Evolutionary conservation across 257 asterid genomes (phyloP).

Genomic region (Rauvolfia tetraphylla): DNA sequence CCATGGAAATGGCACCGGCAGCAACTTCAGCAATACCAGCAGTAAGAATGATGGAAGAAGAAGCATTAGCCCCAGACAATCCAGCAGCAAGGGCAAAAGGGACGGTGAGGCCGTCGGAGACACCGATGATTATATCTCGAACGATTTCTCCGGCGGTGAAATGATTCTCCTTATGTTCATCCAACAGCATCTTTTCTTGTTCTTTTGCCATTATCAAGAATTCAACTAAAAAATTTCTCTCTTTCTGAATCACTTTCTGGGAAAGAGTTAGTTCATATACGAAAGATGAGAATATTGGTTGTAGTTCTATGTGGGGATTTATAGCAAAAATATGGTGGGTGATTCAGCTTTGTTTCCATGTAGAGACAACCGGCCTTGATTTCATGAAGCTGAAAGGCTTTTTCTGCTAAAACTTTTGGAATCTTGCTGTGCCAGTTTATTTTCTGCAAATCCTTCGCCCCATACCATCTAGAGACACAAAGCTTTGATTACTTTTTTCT

Average conservation of each 20-base stretch:
- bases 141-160: conserved; percentile 92
- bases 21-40: conserved; percentile 96
- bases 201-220: conserved; percentile 43
- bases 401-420: not conserved
- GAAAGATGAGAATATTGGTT: not conserved
- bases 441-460: not conserved
- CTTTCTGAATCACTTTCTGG: not conserved
- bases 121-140: conserved; percentile 88
- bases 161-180: conserved; percentile 72
- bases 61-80: conserved; percentile 85
- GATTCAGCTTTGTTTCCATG: conserved; percentile 21
- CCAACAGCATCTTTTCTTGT: conserved; percentile 35
- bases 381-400: not conserved
- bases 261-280: not conserved
- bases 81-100: conserved; percentile 99
- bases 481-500: no score
- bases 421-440: not conserved
- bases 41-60: conserved; percentile 85
- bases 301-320: no score
- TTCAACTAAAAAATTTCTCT: not conserved
- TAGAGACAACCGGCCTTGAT: not conserved
- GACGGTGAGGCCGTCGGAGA: conserved; percentile 90
- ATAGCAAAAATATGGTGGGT: not conserved
- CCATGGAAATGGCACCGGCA: conserved; percentile 99
- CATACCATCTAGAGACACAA: no score